These are phyloP conservation scores for Hypsizygus ulmarius DNA, from an alignment of 1,284 basidiomycete species.

Conservation along the genomic window DNA sequence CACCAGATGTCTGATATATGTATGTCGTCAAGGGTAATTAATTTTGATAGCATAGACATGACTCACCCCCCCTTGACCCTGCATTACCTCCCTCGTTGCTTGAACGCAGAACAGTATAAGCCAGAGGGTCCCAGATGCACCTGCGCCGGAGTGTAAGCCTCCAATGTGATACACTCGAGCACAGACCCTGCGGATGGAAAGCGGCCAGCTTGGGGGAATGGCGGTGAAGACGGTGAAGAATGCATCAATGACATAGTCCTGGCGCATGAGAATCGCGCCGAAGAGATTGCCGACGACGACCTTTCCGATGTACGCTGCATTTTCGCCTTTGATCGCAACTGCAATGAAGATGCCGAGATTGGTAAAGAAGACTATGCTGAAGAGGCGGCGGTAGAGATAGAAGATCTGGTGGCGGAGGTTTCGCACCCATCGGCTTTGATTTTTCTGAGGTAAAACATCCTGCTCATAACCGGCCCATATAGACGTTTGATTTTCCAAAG, in stretches of 20 bases:
- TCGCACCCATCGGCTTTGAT: conserved; percentile 43
- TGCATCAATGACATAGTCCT: conserved; percentile 60
- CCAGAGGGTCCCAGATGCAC: conserved; percentile 55
- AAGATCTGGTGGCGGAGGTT: conserved; percentile 57
- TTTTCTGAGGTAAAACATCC: conserved; percentile 52
- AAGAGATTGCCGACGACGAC: conserved; percentile 55
- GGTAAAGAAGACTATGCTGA: conserved; percentile 52
- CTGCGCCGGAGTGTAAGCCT: conserved; percentile 56
- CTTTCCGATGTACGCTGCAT: conserved; percentile 45
- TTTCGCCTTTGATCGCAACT: conserved; percentile 37
- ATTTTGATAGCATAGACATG: neutral
- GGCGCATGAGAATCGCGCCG: conserved; percentile 56
- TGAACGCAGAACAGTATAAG: conserved; percentile 47
- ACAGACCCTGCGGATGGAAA: conserved; percentile 48
- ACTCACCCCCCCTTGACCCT: conserved; percentile 33
- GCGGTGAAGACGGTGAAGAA: conserved; percentile 53
- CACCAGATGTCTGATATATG: conserved; percentile 32
- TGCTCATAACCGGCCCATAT: conserved; percentile 54
- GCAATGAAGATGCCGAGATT: conserved; percentile 54
- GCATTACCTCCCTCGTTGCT: conserved; percentile 50
- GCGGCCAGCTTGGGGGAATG: conserved; percentile 52
- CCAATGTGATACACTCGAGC: conserved; percentile 60
- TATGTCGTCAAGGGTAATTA: neutral
- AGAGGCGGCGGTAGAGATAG: conserved; percentile 55
- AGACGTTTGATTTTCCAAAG: conserved; percentile 30